Conservation (phyloP, 2,329 filamentous ascomycete species). For the Xenosphaeropsis pyriputrescens region DNA sequence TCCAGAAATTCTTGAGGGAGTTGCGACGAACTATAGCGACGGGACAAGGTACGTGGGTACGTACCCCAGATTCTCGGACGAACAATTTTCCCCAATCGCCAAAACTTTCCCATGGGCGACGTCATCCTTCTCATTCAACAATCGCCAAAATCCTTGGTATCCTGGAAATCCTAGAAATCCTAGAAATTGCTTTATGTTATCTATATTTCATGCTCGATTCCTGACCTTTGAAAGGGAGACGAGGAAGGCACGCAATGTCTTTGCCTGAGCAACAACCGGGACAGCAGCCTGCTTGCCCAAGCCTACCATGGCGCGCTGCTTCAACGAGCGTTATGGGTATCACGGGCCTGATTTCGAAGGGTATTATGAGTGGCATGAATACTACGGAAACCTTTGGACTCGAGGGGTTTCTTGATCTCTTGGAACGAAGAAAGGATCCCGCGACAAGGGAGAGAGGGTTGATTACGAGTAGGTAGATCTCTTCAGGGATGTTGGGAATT, state of each 20-base stretch:
- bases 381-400: constrained; percentile 64
- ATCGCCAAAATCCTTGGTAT: too few species aligned
- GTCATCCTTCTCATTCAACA: too few species aligned
- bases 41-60: too few species aligned
- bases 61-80: background rate
- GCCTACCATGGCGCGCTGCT: constrained; percentile 52
- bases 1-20: background rate
- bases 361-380: constrained; percentile 64
- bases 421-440: constrained; percentile 59
- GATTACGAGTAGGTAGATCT: constrained; percentile 51
- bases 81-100: background rate
- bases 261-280: constrained; percentile 2
- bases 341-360: constrained; percentile 54
- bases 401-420: constrained; percentile 55
- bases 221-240: too few species aligned
- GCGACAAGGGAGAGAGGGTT: constrained; percentile 58
- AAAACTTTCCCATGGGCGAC: too few species aligned
- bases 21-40: background rate
- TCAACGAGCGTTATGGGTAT: constrained; percentile 65
- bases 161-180: too few species aligned
- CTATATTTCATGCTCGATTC: too few species aligned
- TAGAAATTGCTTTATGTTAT: too few species aligned
- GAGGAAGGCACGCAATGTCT: constrained; percentile 6
- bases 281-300: background rate
- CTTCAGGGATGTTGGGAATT: constrained; percentile 1